Evolutionary conservation across 768 basidiomycete species (phyloP).

Genomic region (Mycena leptocephala): DNA sequence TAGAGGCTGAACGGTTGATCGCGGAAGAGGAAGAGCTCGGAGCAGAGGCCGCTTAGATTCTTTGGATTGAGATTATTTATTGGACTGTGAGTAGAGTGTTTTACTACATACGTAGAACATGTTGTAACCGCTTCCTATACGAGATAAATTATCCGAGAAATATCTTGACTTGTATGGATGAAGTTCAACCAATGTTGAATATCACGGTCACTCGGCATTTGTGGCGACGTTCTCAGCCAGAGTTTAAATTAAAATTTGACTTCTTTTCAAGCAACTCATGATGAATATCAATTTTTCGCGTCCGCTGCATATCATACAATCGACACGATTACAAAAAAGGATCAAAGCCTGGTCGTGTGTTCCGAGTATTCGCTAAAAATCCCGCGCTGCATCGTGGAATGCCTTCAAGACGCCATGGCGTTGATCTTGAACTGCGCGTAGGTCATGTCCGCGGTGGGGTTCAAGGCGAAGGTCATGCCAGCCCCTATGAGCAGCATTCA

Average conservation of each 20-base stretch:
- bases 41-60: slow-evolving; percentile 62
- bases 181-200: no score
- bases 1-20: slow-evolving; percentile 94
- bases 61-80: not conserved
- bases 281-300: no score
- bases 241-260: not conserved
- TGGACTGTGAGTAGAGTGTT: no score
- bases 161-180: no score
- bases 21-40: slow-evolving; percentile 90
- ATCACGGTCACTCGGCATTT: no score
- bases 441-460: slow-evolving; percentile 33
- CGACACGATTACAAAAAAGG: not conserved
- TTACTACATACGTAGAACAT: no score
- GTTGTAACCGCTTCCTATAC: no score
- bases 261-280: not conserved
- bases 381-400: not conserved
- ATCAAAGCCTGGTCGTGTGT: not conserved
- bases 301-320: not conserved
- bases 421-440: slow-evolving; percentile 37
- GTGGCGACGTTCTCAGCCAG: no score
- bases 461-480: slow-evolving; percentile 39
- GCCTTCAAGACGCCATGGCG: slow-evolving; percentile 32
- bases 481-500: not conserved
- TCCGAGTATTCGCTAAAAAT: not conserved
- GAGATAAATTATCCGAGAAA: no score